A percentile compares a stretch with the other conserved stretches of the same genome.
phyloP scores from a whole-genome alignment of 768 basidiomycete species.

The Suillus occidentalis region DNA sequence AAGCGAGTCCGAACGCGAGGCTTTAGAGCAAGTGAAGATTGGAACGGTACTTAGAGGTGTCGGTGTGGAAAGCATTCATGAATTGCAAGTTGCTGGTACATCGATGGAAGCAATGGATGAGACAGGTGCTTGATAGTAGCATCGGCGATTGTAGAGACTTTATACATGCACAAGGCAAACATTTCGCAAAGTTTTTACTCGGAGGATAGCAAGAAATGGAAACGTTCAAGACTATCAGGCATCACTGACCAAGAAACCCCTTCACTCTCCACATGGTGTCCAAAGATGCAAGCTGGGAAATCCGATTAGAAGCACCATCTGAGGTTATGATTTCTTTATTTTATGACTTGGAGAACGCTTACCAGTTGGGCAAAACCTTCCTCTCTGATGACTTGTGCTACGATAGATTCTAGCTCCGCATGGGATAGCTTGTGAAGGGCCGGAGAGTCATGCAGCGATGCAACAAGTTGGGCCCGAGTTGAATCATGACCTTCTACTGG shows the following conservation, averaged over 20 bases:
- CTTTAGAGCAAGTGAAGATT: slow-evolving; percentile 62
- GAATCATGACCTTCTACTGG: slow-evolving; percentile 6
- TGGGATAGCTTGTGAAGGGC: slow-evolving; percentile 55
- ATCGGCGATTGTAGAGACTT: background rate
- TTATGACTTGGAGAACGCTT: slow-evolving; percentile 16
- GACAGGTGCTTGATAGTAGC: background rate
- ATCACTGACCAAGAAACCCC: slow-evolving; percentile 32
- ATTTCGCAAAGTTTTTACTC: background rate
- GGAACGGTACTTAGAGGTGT: slow-evolving; percentile 64
- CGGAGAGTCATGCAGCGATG: slow-evolving; percentile 44
- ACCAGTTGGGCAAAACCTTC: slow-evolving; percentile 81
- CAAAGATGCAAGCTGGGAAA: slow-evolving; percentile 50
- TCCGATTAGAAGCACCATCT: slow-evolving; percentile 5
- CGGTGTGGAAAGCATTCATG: slow-evolving; percentile 66
- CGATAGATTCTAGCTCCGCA: slow-evolving; percentile 52
- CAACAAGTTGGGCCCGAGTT: slow-evolving; percentile 27
- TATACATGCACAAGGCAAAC: background rate
- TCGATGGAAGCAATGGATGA: slow-evolving; percentile 35
- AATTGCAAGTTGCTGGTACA: slow-evolving; percentile 56
- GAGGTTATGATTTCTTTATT: background rate
- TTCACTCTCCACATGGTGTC: slow-evolving; percentile 55
- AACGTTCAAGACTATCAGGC: background rate
- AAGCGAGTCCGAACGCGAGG: slow-evolving; percentile 73
- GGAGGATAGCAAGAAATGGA: background rate
- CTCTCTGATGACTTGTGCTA: slow-evolving; percentile 65